These are phyloP conservation scores for Odontarrhena argentea DNA, from an alignment of 345 rosid genomes.

Conservation along the genomic window DNA sequence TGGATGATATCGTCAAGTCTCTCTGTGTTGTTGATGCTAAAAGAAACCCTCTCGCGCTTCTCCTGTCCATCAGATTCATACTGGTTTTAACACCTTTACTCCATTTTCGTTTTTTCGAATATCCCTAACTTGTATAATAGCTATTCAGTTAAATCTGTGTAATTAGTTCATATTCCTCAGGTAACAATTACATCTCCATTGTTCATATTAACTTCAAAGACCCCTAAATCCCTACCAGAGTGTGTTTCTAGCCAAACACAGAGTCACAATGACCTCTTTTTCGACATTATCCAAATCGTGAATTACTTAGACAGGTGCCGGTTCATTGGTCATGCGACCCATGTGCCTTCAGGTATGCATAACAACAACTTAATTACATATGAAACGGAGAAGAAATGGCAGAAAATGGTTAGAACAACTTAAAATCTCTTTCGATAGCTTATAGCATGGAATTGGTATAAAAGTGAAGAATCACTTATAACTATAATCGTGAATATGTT, in stretches of 20 bases:
- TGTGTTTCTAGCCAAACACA: slow-evolving; percentile 44
- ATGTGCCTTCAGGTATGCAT: slow-evolving; percentile 28
- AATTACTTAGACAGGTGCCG: slow-evolving; percentile 55
- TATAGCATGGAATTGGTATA: slow-evolving; percentile 4
- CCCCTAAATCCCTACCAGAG: slow-evolving; percentile 76
- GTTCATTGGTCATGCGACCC: slow-evolving; percentile 48
- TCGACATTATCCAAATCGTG: slow-evolving; percentile 22
- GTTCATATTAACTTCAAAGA: slow-evolving; percentile 49
- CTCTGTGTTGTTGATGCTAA: slow-evolving; percentile 52
- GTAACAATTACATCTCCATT: slow-evolving; percentile 57
- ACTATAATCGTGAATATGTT: slow-evolving; percentile 59
- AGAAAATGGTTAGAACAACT: slow-evolving; percentile 50
- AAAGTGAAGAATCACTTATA: slow-evolving; percentile 44
- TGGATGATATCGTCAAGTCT: slow-evolving; percentile 74
- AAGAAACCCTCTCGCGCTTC: slow-evolving; percentile 53
- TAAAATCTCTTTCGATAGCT: slow-evolving; percentile 5
- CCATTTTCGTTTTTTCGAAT: too few species aligned
- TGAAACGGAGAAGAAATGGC: slow-evolving; percentile 62
- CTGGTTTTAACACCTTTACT: slow-evolving; percentile 42
- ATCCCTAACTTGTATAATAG: too few species aligned
- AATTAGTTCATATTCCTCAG: slow-evolving; percentile 39
- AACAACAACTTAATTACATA: slow-evolving; percentile 45
- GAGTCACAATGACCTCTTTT: background rate
- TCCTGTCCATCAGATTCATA: slow-evolving; percentile 47
- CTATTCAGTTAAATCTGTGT: slow-evolving; percentile 5